phyloP scores from a whole-genome alignment of 768 basidiomycete genomes.

The Gautieria morchelliformis region DNA sequence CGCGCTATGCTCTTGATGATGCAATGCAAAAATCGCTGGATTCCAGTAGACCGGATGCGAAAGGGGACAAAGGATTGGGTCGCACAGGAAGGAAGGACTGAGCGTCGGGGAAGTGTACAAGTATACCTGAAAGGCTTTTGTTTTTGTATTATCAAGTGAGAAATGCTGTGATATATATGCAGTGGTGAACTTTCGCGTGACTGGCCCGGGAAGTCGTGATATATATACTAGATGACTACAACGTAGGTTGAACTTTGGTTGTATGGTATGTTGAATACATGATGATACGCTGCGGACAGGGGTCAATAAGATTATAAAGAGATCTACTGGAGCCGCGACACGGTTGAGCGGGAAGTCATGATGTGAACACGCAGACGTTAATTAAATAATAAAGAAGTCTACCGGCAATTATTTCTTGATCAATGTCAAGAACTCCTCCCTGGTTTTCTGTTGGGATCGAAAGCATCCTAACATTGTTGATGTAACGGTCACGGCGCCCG shows the following conservation, averaged over 20 bases:
- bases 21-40: constrained; percentile 3
- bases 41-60: not conserved
- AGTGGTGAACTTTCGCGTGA: not conserved
- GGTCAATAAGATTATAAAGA: not conserved
- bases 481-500: constrained; percentile 89
- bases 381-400: no score
- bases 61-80: not conserved
- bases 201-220: not conserved
- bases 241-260: no score
- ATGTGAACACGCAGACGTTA: no score
- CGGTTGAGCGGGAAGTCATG: constrained; percentile 1
- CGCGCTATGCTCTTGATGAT: constrained; percentile 5
- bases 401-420: constrained; percentile 36
- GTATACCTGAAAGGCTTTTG: not conserved
- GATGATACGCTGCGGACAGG: not conserved
- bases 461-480: constrained; percentile 99
- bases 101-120: not conserved
- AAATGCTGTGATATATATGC: not conserved
- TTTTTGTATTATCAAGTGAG: not conserved
- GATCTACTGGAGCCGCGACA: not conserved
- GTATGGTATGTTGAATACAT: not conserved
- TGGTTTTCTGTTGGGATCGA: constrained; percentile 95
- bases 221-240: no score
- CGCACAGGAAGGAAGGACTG: constrained; percentile 1
- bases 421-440: constrained; percentile 90